These are phyloP conservation scores for Madurella mycetomatis DNA, from an alignment of 2,329 filamentous ascomycete genomes.

Conservation along the genomic window DNA sequence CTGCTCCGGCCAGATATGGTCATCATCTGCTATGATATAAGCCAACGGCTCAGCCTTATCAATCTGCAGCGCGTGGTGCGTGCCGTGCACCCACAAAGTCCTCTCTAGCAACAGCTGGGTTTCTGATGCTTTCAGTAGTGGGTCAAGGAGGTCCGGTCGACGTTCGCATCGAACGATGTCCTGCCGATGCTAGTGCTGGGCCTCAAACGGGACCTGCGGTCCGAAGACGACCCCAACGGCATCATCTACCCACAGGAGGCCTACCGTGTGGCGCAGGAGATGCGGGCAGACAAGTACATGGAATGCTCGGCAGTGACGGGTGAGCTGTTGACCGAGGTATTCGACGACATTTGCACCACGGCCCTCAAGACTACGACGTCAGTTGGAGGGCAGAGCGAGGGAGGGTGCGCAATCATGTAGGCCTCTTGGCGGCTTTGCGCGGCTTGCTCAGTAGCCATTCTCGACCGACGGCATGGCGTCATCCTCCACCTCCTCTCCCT, in stretches of 20 bases:
- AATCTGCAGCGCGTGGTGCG: conserved; percentile 54
- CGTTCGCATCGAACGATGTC: conserved; percentile 44
- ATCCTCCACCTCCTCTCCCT: conserved; percentile 33
- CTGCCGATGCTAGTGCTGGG: conserved; percentile 55
- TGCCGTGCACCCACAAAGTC: conserved; percentile 13
- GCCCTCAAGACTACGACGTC: conserved; percentile 45
- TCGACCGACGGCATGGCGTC: conserved; percentile 32
- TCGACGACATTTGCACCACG: conserved; percentile 58
- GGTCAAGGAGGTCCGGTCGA: conserved; percentile 49
- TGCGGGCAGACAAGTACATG: conserved; percentile 59
- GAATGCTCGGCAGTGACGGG: conserved; percentile 60
- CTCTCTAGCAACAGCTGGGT: background rate
- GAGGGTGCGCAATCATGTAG: conserved; percentile 51
- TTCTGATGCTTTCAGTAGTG: conserved; percentile 40
- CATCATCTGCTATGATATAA: conserved; percentile 59
- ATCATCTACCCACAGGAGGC: conserved; percentile 59
- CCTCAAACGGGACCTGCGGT: conserved; percentile 57
- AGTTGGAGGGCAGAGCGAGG: conserved; percentile 50
- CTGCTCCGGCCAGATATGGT: conserved; percentile 55
- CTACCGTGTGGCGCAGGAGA: conserved; percentile 51
- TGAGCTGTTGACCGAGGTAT: conserved; percentile 52
- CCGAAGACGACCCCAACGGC: conserved; percentile 55
- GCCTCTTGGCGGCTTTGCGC: background rate
- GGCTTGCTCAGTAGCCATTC: conserved; percentile 24
- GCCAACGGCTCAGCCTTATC: conserved; percentile 52